Evolutionary conservation across 2,329 filamentous ascomycete species (phyloP), one percentile per base, ranked within the genome.

Genomic region (Diplocarpon rosae): DNA sequence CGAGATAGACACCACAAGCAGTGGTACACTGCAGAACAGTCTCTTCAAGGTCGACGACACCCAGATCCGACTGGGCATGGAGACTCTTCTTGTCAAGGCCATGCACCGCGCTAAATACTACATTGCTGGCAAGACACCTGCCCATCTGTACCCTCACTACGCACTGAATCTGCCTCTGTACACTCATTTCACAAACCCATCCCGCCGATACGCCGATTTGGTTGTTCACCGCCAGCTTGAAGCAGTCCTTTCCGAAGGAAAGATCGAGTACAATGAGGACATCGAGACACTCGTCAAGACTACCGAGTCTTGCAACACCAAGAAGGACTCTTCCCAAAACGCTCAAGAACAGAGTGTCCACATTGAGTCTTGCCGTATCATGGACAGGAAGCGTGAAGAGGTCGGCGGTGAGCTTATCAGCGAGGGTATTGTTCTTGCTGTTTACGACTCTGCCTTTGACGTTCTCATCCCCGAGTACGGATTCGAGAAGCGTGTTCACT

Each of bases 401-500:
- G 76, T 80, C 55, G 88, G 90, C 52, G 88, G 87, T 38, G 92
- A 98, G 54, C 76, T 98, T 43, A 88, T 98, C 63, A 88, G 84
- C 58, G 90, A 96, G 63, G 92, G 92, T 55, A 90, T 98, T 57
- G 88, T 98, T 39, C 75, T 98, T 45, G 95, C 87, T 62, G 92
- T 98, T 28, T 98, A 98, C 65, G 92, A 98, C 67, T 96, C 92
- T 24, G 92, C 92, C 15, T 98, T 98, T 63, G 92, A 98, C 64
- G 87, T 98, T 35, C 75, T 98, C 52, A 96, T 98, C 63, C 92
- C 92, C 5, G 89, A 98, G 62, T 98, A 88, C 72, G 92, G 92
- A 54, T 96, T 98, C 56, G 92, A 98, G 72, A 98, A 98, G 78
- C 86, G 92, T 53, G 92, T 98, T 42, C 92, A 98, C 68, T 98